Conservation (phyloP, 306 rosid species). For the Cajanus cajan region DNA sequence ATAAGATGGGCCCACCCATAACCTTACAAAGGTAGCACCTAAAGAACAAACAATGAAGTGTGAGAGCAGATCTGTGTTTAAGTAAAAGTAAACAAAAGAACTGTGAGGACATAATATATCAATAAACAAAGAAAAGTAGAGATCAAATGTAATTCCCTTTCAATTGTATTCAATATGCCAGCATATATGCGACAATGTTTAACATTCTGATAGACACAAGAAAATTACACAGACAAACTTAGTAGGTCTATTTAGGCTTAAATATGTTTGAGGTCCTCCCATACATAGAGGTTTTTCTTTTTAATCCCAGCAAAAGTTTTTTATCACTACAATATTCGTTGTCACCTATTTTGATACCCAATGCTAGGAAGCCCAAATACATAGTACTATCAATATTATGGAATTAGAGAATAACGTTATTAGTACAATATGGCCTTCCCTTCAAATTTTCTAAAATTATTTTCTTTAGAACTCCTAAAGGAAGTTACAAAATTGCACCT, state of each 20-base stretch:
- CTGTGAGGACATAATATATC: conserved; percentile 7
- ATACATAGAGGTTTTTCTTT: not conserved
- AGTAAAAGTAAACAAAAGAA: conserved; percentile 15
- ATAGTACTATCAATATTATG: not conserved
- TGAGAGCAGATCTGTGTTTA: not conserved
- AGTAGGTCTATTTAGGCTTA: not conserved
- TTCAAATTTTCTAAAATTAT: too few species aligned
- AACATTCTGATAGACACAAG: conserved; percentile 2
- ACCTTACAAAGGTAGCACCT: conserved; percentile 58
- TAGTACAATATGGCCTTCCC: not conserved
- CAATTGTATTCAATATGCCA: conserved; percentile 4
- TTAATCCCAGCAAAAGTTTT: not conserved
- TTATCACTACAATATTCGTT: not conserved
- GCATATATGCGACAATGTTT: conserved; percentile 21
- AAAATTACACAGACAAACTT: not conserved
- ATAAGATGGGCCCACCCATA: conserved; percentile 72
- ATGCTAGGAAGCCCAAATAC: not conserved
- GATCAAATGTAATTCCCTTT: not conserved
- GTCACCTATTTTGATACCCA: not conserved
- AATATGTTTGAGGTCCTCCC: not conserved
- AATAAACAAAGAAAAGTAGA: conserved; percentile 1
- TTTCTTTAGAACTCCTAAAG: not conserved
- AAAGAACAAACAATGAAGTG: conserved; percentile 33
- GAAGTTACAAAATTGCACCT: not conserved
- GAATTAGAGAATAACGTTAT: not conserved